phyloP scores from a whole-genome alignment of 805 yeast genomes.

The Lipomyces oligophaga region DNA sequence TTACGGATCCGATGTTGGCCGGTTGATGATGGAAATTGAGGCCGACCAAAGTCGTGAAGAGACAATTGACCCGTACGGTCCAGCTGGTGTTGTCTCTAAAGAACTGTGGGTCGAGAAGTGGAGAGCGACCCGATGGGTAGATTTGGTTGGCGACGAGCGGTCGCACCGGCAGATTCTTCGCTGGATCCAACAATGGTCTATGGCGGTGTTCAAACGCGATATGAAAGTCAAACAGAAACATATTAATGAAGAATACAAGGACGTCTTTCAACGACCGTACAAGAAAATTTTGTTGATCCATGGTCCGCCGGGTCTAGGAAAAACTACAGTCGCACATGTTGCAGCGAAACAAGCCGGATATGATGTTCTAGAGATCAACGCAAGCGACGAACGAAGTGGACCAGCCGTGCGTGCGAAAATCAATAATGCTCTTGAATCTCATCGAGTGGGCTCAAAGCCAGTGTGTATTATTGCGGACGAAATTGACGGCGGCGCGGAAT shows the following conservation, averaged over 20 bases:
- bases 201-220: constrained; percentile 49
- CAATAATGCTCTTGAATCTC: constrained; percentile 58
- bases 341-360: constrained; percentile 80
- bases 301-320: constrained; percentile 94
- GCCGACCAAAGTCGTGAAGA: constrained; percentile 6
- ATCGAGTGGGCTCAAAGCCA: constrained; percentile 62
- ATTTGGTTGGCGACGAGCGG: constrained; percentile 65
- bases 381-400: constrained; percentile 73
- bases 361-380: constrained; percentile 77
- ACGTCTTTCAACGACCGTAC: constrained; percentile 50
- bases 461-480: constrained; percentile 85
- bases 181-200: constrained; percentile 69
- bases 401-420: constrained; percentile 52
- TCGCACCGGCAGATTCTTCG: constrained; percentile 55
- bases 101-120: constrained; percentile 56
- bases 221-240: constrained; percentile 17
- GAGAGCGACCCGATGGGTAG: constrained; percentile 60
- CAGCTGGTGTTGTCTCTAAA: background rate
- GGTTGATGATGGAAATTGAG: constrained; percentile 20
- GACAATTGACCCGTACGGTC: background rate
- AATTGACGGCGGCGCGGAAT: constrained; percentile 73
- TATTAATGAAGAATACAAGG: background rate
- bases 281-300: constrained; percentile 67
- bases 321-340: constrained; percentile 82
- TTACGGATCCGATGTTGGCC: constrained; percentile 15